Evolutionary conservation across 2,329 filamentous ascomycete genomes (phyloP), one percentile per base, ranked within the genome.

Genomic region (Teratosphaeria zuluensis): DNA sequence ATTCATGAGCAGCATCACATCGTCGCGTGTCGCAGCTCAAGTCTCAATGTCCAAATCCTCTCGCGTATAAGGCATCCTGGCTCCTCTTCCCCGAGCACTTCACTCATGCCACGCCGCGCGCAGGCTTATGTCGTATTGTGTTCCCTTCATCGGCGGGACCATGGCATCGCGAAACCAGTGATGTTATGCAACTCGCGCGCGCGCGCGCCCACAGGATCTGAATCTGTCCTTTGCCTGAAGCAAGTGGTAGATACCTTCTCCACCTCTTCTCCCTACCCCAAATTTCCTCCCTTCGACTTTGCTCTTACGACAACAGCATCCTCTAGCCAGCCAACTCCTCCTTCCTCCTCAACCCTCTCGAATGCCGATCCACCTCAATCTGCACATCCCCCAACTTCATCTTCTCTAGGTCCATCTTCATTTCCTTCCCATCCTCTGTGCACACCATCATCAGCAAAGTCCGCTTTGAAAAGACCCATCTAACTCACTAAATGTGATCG

Each of bases 361-460:
- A 96, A 77, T 97, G 90, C 68, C 94, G 82, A 73, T 96, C 89
- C 52, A 96, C 85, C 75, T 97, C 91, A 73, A 91, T 89, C 59
- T 92, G 81, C 21, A 97, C 83, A 69, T 91, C 88, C 72, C 89
- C 89, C 71, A 97, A 92, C 66, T 86, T 88, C 76, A 92, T 80
- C 73, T 87, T 88, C 66, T 89, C 85, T 65, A 90, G 81, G 71
- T 96, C 86, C 46, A 97, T 82, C 35, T 84, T 84, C 78, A 97
- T 84, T 69, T 95, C 87, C 77, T 92, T 95, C 67, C 94, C 94
- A 71, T 96, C 94, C 81, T 96, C 90, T 95, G 71, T 95, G 71
- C 60, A 71, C 68, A 58, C 56, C 32, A 31, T 6, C n/a, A 24
- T 57, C 58, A 65, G 56, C 59, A n/a, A 28, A 28, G 24, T 28